Conservation (phyloP, 306 rosid species). For the Crotalaria pallida region DNA sequence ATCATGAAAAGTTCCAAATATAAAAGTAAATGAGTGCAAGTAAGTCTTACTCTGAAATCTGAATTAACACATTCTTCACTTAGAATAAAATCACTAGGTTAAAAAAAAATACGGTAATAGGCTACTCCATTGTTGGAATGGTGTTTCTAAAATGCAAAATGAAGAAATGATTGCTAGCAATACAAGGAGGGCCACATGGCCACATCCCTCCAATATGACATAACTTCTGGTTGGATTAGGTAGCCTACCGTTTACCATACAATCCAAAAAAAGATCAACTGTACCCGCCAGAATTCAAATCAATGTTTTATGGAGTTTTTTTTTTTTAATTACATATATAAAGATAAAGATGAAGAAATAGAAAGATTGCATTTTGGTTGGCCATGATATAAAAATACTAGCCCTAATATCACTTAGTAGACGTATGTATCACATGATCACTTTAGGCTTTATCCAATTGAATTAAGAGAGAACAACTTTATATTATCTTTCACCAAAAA, state of each 20-base stretch:
- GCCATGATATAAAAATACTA: background rate
- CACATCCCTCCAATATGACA: conserved; percentile 22
- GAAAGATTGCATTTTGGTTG: background rate
- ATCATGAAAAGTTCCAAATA: too few relatives aligned
- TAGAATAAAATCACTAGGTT: background rate
- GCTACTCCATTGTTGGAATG: background rate
- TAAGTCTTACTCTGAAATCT: background rate
- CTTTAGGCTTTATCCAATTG: conserved; percentile 41
- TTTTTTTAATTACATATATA: background rate
- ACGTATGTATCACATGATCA: conserved; percentile 15
- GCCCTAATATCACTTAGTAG: background rate
- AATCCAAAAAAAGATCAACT: conserved; percentile 13
- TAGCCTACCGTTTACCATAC: conserved; percentile 50
- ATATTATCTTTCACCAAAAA: background rate
- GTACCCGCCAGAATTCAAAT: conserved; percentile 70
- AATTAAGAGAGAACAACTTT: conserved; percentile 19
- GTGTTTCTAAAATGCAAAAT: conserved; percentile 17
- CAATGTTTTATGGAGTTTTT: background rate
- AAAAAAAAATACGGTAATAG: background rate
- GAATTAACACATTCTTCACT: background rate
- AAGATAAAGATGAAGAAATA: too few relatives aligned
- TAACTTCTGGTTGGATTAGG: conserved; percentile 46
- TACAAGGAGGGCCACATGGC: conserved; percentile 25
- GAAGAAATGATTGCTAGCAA: conserved; percentile 19
- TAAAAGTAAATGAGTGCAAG: too few relatives aligned